Conservation (phyloP, 345 rosid species). For the Eucalyptus victrix region DNA sequence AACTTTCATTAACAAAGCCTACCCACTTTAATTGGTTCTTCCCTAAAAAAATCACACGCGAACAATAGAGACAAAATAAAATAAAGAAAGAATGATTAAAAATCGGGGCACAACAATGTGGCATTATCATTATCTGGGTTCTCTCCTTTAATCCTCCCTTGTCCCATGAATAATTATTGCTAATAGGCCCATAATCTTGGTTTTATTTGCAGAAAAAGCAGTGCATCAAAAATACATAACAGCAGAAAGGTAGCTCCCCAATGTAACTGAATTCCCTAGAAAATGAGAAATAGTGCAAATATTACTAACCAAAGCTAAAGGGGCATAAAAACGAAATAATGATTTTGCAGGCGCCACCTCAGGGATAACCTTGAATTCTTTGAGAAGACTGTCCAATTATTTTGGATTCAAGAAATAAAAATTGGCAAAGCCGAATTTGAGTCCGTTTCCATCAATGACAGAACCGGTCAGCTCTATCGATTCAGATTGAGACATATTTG, state of each 20-base stretch:
- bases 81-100: not conserved
- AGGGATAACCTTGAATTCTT: not conserved
- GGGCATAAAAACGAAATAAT: not conserved
- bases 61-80: not conserved
- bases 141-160: not conserved
- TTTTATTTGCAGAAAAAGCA: not conserved
- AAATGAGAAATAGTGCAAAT: not conserved
- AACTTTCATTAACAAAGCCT: not conserved
- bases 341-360: not conserved
- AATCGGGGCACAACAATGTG: conserved; percentile 20
- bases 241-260: not conserved
- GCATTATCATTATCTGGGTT: conserved; percentile 23
- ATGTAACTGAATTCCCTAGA: not conserved
- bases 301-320: not conserved
- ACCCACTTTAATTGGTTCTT: not conserved
- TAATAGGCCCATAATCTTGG: not conserved
- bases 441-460: not conserved
- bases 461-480: not conserved
- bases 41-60: not conserved
- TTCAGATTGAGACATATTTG: not conserved
- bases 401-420: not conserved
- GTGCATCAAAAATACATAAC: no score
- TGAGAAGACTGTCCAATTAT: not conserved
- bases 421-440: not conserved
- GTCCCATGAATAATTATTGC: not conserved